Evolutionary conservation across 2,329 filamentous ascomycete species (phyloP), one percentile per base, ranked within the genome.

Genomic region (Cladosporium sp.): DNA sequence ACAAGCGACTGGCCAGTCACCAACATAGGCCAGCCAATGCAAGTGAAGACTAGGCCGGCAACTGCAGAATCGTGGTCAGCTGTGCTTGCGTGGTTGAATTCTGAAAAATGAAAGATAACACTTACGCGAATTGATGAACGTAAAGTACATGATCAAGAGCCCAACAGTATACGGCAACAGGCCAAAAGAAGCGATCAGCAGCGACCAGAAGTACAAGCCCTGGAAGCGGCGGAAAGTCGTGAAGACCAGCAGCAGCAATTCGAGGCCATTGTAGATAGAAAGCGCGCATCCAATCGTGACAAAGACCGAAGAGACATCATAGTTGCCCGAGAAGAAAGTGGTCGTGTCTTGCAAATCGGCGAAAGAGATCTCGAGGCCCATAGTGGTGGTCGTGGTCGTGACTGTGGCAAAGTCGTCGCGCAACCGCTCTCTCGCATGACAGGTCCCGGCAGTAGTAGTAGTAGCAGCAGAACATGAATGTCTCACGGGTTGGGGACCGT

Each of bases 1-100:
- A 89, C 86, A 8, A 89, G 70, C 0, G 83, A 83, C 72, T 88
- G 85, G 0, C 86, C 87, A 2, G 85, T 86, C 0, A 88, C 82
- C 84, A 88, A 86, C 4, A 64, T 62, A 21, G 66, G 66, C 83
- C 86, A 84, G 8, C 85, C 86, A 63, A 88, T 65, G 21, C 77
- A 78, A 2, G 66, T 66, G 46, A 67, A 53, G 16, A 67, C 44
- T 2, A 66, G 64, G 6, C 66, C 66, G 18, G 64, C 66, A n/a
- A 67, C 50, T 59, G 56, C n/a, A 29, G 18, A n/a, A 16, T 57
- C 21, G n/a, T 23, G 7, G 55, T 40, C 12, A 57, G 31, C 12
- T 26, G 31, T 57, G 28, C 28, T 46, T 28, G 4, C 8, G 8
- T 31, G 8, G 4, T 10, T 29, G 26, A 2, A 31, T 6, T 0